These are phyloP conservation scores for Corinectria fuckeliana DNA, from an alignment of 2,329 filamentous ascomycete genomes.

Conservation along the genomic window DNA sequence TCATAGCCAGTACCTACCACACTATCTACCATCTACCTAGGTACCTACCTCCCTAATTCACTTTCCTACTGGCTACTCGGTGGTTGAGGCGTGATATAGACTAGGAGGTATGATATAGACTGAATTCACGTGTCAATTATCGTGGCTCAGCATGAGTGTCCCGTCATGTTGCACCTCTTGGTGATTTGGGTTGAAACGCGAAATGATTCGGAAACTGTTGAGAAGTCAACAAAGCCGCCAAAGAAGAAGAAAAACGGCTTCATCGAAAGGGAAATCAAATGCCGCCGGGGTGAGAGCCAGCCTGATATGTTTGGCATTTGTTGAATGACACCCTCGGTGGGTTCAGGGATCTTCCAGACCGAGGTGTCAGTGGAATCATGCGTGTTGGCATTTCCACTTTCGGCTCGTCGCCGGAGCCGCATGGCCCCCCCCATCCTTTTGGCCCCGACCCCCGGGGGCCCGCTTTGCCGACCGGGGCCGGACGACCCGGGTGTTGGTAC, in stretches of 20 bases:
- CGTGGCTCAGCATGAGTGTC: background rate
- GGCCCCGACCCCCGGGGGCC: constrained; percentile 1
- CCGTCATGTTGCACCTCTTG: background rate
- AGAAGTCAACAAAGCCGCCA: constrained; percentile 6
- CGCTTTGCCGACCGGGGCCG: constrained; percentile 2
- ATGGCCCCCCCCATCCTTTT: background rate
- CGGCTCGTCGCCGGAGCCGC: background rate
- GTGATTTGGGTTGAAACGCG: background rate
- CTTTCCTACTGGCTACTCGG: no score
- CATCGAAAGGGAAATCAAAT: background rate
- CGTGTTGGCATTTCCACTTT: background rate
- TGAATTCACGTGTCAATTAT: background rate
- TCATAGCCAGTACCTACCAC: background rate
- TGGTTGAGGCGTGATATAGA: background rate
- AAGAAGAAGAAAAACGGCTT: constrained; percentile 9
- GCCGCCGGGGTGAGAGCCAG: background rate
- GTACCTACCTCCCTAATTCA: background rate
- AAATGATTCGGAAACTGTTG: constrained; percentile 5
- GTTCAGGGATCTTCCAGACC: background rate
- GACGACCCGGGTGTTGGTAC: background rate
- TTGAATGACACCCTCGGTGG: background rate
- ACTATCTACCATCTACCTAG: background rate
- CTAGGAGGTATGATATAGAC: constrained; percentile 10
- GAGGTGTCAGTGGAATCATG: background rate
- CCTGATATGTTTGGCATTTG: constrained; percentile 1